Percentiles rank a stretch among this genome's conserved stretches.
Evolutionary conservation across 208 protist genomes (phyloP).

Genomic region (Tritrichomonas musculus): DNA sequence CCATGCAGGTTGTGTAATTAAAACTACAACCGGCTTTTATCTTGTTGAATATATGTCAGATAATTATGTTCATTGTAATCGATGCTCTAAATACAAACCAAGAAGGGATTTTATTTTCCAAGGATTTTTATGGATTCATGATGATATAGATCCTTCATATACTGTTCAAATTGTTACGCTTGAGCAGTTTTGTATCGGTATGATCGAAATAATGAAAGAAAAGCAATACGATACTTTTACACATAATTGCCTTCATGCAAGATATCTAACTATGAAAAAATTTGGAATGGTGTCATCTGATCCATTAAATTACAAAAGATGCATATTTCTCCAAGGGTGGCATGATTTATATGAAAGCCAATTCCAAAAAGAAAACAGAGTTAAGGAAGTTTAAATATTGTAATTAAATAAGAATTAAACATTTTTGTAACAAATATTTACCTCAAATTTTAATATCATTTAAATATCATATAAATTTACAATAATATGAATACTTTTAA

Average conservation of each 20-base stretch:
- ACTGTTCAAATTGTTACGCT: not conserved
- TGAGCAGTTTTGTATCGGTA: not conserved
- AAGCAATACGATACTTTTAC: not conserved
- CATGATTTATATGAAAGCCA: no score
- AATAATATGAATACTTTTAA: no score
- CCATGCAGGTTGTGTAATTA: not conserved
- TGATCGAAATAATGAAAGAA: not conserved
- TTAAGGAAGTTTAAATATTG: no score
- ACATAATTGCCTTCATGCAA: slow-evolving; percentile 12
- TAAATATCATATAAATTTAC: no score
- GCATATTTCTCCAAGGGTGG: no score
- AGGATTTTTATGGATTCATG: not conserved
- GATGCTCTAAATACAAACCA: no score
- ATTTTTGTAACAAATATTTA: no score
- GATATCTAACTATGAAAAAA: not conserved
- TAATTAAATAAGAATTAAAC: no score
- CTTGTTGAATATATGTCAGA: not conserved
- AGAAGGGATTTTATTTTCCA: not conserved
- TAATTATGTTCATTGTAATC: not conserved
- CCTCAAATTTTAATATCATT: no score
- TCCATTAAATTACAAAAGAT: no score
- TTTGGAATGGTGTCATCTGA: not conserved
- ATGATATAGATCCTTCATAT: not conserved
- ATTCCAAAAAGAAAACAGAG: no score
- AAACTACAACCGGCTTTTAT: not conserved